Evolutionary conservation across 1,284 basidiomycete species (phyloP).

Genomic region (Pseudozyma pruni): DNA sequence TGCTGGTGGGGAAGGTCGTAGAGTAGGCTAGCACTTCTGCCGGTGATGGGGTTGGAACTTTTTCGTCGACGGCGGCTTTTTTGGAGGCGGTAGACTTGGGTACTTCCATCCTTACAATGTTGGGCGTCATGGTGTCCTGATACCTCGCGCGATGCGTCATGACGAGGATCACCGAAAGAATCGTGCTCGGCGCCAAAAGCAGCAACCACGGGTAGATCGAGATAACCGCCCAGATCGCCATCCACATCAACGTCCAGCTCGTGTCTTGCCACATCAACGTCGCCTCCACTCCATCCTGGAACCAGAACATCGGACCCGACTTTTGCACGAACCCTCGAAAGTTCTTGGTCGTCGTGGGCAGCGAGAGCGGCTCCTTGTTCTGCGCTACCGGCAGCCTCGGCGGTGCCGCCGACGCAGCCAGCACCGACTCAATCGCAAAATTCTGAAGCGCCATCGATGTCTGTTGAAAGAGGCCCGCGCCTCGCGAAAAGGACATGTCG

Average conservation of each 20-base stretch:
- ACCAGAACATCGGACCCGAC: conserved; percentile 64
- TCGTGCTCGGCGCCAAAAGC: conserved; percentile 55
- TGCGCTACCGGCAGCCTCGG: conserved; percentile 59
- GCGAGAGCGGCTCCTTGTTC: conserved; percentile 62
- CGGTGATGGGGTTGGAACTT: conserved; percentile 5
- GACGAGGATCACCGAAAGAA: conserved; percentile 61
- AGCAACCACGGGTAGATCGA: conserved; percentile 62
- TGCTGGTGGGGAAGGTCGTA: conserved; percentile 35
- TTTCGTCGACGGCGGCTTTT: conserved; percentile 1
- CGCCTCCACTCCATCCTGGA: conserved; percentile 65
- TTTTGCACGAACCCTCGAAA: conserved; percentile 67
- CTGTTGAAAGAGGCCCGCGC: conserved; percentile 34
- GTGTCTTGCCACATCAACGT: conserved; percentile 66
- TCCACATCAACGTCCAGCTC: conserved; percentile 65
- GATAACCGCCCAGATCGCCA: conserved; percentile 65
- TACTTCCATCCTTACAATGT: conserved; percentile 27
- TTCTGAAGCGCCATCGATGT: conserved; percentile 52
- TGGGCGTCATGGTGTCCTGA: conserved; percentile 47
- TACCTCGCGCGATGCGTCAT: conserved; percentile 55
- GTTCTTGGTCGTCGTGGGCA: conserved; percentile 63
- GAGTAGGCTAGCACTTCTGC: conserved; percentile 29
- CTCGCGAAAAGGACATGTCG: conserved; percentile 13
- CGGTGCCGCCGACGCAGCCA: conserved; percentile 55
- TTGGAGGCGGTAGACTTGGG: conserved; percentile 36
- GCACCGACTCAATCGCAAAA: conserved; percentile 56